Percentiles rank a stretch among this genome's conserved stretches.
phyloP scores from a whole-genome alignment of 768 basidiomycete species.

The Boletus rex-veris region DNA sequence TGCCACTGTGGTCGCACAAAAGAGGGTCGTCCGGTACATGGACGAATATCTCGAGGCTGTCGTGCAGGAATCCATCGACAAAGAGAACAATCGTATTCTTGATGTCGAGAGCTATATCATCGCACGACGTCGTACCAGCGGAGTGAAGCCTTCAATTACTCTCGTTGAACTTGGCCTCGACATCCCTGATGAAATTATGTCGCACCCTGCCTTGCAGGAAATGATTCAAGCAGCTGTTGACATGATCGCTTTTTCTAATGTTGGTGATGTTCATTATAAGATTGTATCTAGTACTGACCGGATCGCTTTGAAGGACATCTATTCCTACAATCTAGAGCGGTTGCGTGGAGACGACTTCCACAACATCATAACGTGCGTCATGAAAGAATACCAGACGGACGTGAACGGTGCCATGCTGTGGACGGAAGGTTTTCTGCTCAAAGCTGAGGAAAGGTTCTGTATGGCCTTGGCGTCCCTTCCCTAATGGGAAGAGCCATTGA shows the following conservation, averaged over 20 bases:
- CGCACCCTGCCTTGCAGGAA: conserved; percentile 35
- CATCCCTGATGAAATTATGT: conserved; percentile 39
- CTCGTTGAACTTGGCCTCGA: conserved; percentile 36
- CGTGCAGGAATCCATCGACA: conserved; percentile 41
- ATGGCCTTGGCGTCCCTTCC: conserved; percentile 27
- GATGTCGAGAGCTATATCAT: conserved; percentile 40
- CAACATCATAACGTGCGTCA: conserved; percentile 50
- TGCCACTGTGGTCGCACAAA: conserved; percentile 4
- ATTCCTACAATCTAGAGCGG: conserved; percentile 34
- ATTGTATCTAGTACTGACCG: neutral
- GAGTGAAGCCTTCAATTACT: conserved; percentile 38
- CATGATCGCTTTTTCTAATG: conserved; percentile 28
- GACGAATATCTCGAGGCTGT: conserved; percentile 36
- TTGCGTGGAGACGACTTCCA: conserved; percentile 27
- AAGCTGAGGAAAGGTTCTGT: conserved; percentile 3
- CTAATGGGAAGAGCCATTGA: conserved; percentile 39
- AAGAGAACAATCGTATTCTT: conserved; percentile 31
- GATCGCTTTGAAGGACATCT: conserved; percentile 14
- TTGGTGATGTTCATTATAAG: conserved; percentile 2
- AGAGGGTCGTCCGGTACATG: conserved; percentile 38
- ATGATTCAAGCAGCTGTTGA: conserved; percentile 32
- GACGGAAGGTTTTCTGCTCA: conserved; percentile 5
- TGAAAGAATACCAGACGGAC: conserved; percentile 36
- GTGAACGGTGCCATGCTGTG: conserved; percentile 18
- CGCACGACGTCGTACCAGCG: conserved; percentile 40